These are phyloP conservation scores for Phanerodontia chrysosporium DNA, from an alignment of 768 basidiomycete species.

Conservation along the genomic window DNA sequence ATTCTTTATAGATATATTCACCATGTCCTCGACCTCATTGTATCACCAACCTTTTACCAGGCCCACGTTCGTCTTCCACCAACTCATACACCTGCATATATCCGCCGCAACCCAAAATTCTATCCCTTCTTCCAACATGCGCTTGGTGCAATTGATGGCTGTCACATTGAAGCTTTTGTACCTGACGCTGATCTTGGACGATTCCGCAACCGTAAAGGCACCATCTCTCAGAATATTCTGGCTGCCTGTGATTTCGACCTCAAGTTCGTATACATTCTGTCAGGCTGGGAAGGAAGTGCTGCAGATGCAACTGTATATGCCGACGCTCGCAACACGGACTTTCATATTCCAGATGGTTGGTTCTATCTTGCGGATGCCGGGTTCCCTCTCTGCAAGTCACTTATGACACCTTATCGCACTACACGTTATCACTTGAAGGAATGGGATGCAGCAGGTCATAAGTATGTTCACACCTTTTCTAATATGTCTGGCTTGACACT, in stretches of 20 bases:
- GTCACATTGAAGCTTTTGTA: background rate
- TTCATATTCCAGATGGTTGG: background rate
- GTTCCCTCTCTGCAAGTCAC: background rate
- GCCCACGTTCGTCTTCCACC: background rate
- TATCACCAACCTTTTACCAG: background rate
- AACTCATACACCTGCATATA: background rate
- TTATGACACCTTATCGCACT: background rate
- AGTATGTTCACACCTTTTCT: background rate
- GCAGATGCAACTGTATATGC: conserved; percentile 23
- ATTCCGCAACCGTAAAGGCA: conserved; percentile 22
- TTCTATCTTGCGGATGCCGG: background rate
- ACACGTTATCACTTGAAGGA: background rate
- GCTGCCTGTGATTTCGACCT: conserved; percentile 22
- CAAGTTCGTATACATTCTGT: conserved; percentile 23
- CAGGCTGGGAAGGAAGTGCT: conserved; percentile 27
- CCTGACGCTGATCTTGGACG: background rate
- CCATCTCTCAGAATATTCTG: conserved; percentile 27
- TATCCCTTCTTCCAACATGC: background rate
- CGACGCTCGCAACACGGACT: conserved; percentile 15
- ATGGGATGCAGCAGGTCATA: background rate
- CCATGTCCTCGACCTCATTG: background rate
- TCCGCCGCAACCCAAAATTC: background rate
- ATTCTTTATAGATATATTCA: background rate
- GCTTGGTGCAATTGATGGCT: background rate
- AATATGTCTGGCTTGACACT: background rate